Evolutionary conservation across 768 basidiomycete species (phyloP), one percentile per base, ranked within the genome.

Genomic region (Leccinellum rugosiceps): DNA sequence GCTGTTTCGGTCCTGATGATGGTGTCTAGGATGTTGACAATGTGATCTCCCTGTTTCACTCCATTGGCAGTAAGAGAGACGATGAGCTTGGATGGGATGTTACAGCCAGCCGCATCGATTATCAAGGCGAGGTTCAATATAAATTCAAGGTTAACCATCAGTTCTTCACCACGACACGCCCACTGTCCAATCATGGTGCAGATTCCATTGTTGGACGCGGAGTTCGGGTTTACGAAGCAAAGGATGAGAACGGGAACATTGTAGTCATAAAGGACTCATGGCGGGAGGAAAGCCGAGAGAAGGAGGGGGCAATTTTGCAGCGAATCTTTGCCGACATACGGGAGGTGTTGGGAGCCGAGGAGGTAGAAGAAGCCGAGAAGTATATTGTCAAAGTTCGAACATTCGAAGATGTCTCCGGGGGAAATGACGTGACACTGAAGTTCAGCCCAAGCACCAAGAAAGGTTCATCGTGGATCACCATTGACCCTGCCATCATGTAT

Each of bases 241-340:
- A 14, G 45, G 59, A 61, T 1, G 17, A 21, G 11, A 1, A 32
- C 0, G 47, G 46, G 3, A 49, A 48, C 0, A 35, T 10, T 0
- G 46, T 62, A 0, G 54, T 7, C 1, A 56, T 59, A 3, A 62
- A 64, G 23, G 44, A 56, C 11, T 60, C 55, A 0, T 64, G 63
- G 58, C n/a, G 56, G 26, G 50, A 62, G 2, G 3, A 46, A 21
- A 14, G 21, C 19, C 31, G 31, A 2, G 49, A 50, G 7, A n/a
- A 4, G 1, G 49, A 50, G 19, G 31, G 31, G 0, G 4, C 9
- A 9, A 50, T 34, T 6, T 8, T 50, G 19, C 30, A 31, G 30
- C 31, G 8, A 2, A 50, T 50, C 13, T 8, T 50, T 2, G 11
- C 14, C 6, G 49, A 50, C 31, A 50, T 50, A 32, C 31, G 19